Percentiles rank a stretch among this genome's conserved stretches.
Evolutionary conservation across 805 yeast species (phyloP).

Genomic region (Lipomyces kockii): DNA sequence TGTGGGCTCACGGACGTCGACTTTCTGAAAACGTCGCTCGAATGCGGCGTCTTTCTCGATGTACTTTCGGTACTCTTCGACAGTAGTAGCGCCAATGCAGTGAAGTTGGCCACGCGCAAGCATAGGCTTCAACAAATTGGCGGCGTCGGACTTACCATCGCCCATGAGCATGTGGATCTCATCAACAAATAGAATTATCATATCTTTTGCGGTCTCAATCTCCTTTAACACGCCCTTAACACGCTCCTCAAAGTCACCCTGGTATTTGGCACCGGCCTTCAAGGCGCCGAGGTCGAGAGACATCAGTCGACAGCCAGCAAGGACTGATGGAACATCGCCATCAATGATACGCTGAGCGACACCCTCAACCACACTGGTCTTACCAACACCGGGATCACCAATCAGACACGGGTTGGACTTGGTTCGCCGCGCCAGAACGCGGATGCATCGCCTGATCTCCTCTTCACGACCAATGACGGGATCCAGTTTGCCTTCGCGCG

Average conservation of each 20-base stretch:
- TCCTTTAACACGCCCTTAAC: slow-evolving; percentile 95
- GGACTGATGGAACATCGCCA: slow-evolving; percentile 89
- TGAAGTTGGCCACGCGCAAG: slow-evolving; percentile 94
- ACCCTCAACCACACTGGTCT: slow-evolving; percentile 97
- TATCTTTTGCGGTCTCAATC: slow-evolving; percentile 72
- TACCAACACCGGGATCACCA: slow-evolving; percentile 99
- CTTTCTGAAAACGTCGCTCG: slow-evolving; percentile 97
- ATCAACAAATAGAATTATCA: slow-evolving; percentile 91
- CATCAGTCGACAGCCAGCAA: slow-evolving; percentile 78
- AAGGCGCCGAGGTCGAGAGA: slow-evolving; percentile 94
- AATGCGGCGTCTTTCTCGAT: slow-evolving; percentile 98
- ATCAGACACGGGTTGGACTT: slow-evolving; percentile 95
- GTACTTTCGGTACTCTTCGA: slow-evolving; percentile 88
- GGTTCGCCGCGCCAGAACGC: slow-evolving; percentile 95
- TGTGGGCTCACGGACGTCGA: slow-evolving; percentile 94
- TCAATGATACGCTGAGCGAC: slow-evolving; percentile 97
- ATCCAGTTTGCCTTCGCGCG: slow-evolving; percentile 91
- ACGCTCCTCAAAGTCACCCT: slow-evolving; percentile 98
- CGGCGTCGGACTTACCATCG: slow-evolving; percentile 96
- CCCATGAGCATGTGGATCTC: slow-evolving; percentile 99
- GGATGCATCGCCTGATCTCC: slow-evolving; percentile 91
- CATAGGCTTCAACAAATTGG: slow-evolving; percentile 95
- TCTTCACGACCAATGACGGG: slow-evolving; percentile 99
- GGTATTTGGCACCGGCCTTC: slow-evolving; percentile 98
- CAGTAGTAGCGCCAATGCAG: slow-evolving; percentile 98